These are phyloP conservation scores for Grosmannia penicillata DNA, from an alignment of 2,329 filamentous ascomycete species.

Conservation along the genomic window DNA sequence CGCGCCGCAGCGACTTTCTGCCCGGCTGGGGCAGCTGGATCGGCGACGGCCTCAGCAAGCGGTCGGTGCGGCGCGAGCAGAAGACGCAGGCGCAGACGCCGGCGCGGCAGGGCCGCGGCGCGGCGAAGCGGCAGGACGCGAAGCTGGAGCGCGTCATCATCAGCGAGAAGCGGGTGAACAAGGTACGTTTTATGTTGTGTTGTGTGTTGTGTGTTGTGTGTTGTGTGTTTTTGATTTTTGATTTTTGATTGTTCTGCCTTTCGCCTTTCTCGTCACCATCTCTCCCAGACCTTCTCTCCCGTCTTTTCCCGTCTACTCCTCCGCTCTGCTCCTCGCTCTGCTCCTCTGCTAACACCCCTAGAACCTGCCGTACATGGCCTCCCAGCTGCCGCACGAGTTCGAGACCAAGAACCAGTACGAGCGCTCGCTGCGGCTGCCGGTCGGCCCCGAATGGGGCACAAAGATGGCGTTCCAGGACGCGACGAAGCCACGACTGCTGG, in stretches of 20 bases:
- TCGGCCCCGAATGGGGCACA: conserved; percentile 93
- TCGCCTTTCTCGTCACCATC: no score
- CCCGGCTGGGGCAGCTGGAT: conserved; percentile 92
- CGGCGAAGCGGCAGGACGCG: conserved; percentile 63
- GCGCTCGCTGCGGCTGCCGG: conserved; percentile 66
- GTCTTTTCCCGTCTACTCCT: no score
- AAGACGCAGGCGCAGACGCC: not conserved
- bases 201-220: no score
- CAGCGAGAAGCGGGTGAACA: conserved; percentile 79
- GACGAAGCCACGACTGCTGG: conserved; percentile 75
- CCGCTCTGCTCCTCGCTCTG: conserved; percentile 9
- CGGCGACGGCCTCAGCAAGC: conserved; percentile 64
- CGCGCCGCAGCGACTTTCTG: conserved; percentile 55
- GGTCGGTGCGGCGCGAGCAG: conserved; percentile 48
- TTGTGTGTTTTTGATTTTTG: not conserved
- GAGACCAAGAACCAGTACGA: conserved; percentile 85
- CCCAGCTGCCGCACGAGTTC: conserved; percentile 74
- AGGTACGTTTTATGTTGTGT: conserved; percentile 54
- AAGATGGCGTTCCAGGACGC: conserved; percentile 84
- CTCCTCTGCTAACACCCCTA: conserved; percentile 17
- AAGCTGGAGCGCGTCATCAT: conserved; percentile 78
- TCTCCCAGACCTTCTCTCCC: no score
- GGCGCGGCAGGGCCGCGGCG: conserved; percentile 52
- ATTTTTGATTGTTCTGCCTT: not conserved
- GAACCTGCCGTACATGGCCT: conserved; percentile 79